Base-by-base conservation (phyloP, 371 early-diverging fungal species). In the Mortierella sp. region DNA sequence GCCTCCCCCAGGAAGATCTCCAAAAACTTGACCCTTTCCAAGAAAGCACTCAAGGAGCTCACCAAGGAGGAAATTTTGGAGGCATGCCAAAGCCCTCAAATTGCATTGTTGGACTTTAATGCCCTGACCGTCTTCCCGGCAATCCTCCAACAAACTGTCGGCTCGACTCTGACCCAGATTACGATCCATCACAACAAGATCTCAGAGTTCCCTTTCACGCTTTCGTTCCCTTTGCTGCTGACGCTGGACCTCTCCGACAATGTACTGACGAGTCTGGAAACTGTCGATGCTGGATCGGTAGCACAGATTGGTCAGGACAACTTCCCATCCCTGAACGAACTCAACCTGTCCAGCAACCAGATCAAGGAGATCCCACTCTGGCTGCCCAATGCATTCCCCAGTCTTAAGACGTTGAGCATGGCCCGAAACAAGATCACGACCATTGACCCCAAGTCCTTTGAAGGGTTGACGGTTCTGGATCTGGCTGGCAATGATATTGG, bases 401-500 rank as follows among this genome's bases (percentile, higher is more conserved):
- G 75, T 6, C 84, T 95, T 12, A 90, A 82, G n/a, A 86, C 75
- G 3, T 74, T 95, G 54, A 76, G 79, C 1, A 88, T 87, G 27
- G 84, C 91, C 32, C 89, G 89, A 29, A 95, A 95, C 87, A 84
- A 84, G 63, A 79, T 95, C 56, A 80, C 89, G 38, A 78, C 85
- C 10, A 90, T 95, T 38, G 75, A 83, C 3, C 89, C 92, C 16
- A 70, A 73, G 44, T 77, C 87, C n/a, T 88, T 93, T 73, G 87
- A 89, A n/a, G 84, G 89, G 10, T 60, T 94, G 74, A 82, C 90
- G 27, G 65, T 88, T 0, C 75, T 93, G 68, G 92, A 94, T 81
- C 63, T 95, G 32, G 89, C 90, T 10, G 92, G 93, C 60, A 95
- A 95, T 70, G 91, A 91, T 38, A 93, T 95, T 78, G 88, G 78